Base-by-base conservation (phyloP, 2,329 filamentous ascomycete species). In the Colletotrichum cordylinicola region DNA sequence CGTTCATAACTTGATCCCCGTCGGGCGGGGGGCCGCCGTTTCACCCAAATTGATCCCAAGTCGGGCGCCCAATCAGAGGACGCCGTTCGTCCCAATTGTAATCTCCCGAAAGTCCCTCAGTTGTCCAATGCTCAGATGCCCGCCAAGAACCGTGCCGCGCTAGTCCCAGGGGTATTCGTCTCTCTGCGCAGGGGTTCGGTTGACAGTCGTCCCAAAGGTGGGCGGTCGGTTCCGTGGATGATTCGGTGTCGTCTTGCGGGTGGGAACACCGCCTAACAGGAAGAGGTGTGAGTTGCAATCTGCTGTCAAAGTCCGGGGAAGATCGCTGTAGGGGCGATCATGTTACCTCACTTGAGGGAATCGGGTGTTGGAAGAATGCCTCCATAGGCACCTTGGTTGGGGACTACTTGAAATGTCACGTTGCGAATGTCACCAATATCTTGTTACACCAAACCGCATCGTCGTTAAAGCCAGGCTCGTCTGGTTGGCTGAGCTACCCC, bases 391-490 rank as follows among this genome's bases (percentile, higher is more conserved):
- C 29, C 12, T 31, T 18, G 15, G n/a, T 16, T 27, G 29, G 29
- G 13, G 8, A n/a, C n/a, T 9, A 13, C 12, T 31, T 55, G 24
- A 48, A 8, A 68, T 35, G 7, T 70, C 71, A 70, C 67, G 16
- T n/a, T 18, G 10, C 18, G 24, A 52, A 52, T 52, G 43, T 52
- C 43, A 52, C 43, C 43, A 13, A 52, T 52, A 52, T 52, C 43
- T 12, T 18, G 24, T 18, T 67, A 61, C 68, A 35, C 70, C 71
- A 74, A 76, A 76, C 70, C 66, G 65, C 68, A 39, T 76, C 74
- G 70, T 76, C 74, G 65, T 74, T 76, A 74, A 76, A 74, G 74
- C 74, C 70, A 74, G 73, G 73, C 35, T 31, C 73, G 39, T 27
- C 69, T 8, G 65, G 35, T n/a, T 29, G 33, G 16, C 6, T 8